Percentiles rank a stretch among this genome's conserved stretches.
Evolutionary conservation across 2,329 filamentous ascomycete genomes (phyloP).

Genomic region (Emergomyces pasteurianus): DNA sequence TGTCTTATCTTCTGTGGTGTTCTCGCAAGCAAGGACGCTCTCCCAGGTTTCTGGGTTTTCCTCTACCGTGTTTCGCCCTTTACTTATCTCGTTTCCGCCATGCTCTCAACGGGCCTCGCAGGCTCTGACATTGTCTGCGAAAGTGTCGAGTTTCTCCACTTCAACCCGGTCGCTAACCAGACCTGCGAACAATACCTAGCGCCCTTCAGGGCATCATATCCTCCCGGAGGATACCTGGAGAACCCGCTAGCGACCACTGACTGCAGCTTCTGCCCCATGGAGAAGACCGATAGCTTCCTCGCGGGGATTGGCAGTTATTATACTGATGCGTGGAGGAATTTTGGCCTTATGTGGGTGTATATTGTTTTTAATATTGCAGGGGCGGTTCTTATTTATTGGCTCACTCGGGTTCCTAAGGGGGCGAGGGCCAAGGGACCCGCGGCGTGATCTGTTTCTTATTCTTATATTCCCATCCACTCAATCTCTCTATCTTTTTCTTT

Average conservation of each 20-base stretch:
- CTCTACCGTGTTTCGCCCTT: constrained; percentile 60
- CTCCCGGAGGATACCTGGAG: constrained; percentile 29
- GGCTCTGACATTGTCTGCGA: constrained; percentile 21
- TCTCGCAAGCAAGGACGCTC: constrained; percentile 39
- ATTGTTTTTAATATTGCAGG: constrained; percentile 51
- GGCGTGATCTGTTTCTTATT: not conserved
- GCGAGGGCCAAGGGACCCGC: constrained; percentile 3
- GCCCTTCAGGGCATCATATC: constrained; percentile 23
- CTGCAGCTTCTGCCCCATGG: constrained; percentile 41
- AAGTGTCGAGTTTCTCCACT: constrained; percentile 19
- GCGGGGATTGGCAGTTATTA: constrained; percentile 30
- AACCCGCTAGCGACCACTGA: constrained; percentile 33
- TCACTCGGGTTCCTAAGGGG: constrained; percentile 43
- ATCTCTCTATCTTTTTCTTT: not conserved
- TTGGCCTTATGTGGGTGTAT: constrained; percentile 56
- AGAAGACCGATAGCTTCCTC: constrained; percentile 38
- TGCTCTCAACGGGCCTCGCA: constrained; percentile 24
- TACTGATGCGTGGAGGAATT: constrained; percentile 51
- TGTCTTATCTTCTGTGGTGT: constrained; percentile 46
- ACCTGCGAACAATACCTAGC: constrained; percentile 46
- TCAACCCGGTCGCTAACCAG: constrained; percentile 43
- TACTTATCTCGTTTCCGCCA: constrained; percentile 43
- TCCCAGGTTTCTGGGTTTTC: constrained; percentile 65
- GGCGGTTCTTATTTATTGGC: constrained; percentile 50
- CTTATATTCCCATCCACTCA: no score